Conservation (phyloP, 73 alveolate genomes). For the Blepharisma japonicum region DNA sequence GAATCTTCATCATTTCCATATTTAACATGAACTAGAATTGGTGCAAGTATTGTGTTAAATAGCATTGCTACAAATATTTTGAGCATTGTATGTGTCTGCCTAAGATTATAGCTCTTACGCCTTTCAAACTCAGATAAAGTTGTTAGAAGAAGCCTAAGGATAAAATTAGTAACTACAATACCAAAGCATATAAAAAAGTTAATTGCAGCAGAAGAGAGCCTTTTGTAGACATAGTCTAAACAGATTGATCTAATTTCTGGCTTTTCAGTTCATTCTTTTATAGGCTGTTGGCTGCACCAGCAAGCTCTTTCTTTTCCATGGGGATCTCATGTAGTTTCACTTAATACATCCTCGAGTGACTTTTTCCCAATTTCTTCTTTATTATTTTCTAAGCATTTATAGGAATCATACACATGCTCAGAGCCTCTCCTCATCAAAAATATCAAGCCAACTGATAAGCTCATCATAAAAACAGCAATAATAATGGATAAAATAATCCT, state of each 20-base stretch:
- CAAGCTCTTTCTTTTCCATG: neutral
- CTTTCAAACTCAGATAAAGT: constrained; percentile 39
- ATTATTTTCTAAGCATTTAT: neutral
- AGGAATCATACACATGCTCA: neutral
- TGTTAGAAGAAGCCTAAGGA: constrained; percentile 40
- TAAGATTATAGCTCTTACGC: constrained; percentile 38
- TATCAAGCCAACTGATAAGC: constrained; percentile 8
- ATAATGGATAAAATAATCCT: neutral
- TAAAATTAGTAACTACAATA: constrained; percentile 35
- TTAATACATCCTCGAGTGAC: neutral
- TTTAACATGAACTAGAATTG: neutral
- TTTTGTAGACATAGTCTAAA: neutral
- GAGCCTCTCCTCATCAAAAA: neutral
- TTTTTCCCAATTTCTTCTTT: neutral
- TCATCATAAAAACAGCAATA: neutral
- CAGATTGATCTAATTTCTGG: neutral
- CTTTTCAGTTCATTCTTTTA: neutral
- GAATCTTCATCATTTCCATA: neutral
- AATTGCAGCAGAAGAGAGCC: neutral
- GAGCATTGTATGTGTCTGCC: constrained; percentile 28
- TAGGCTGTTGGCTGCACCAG: neutral
- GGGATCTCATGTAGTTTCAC: neutral
- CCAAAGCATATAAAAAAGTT: constrained; percentile 20
- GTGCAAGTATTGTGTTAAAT: constrained; percentile 41
- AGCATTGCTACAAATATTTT: constrained; percentile 53